Base-by-base conservation (phyloP, 1,284 basidiomycete species). In the Trametes pubescens region DNA sequence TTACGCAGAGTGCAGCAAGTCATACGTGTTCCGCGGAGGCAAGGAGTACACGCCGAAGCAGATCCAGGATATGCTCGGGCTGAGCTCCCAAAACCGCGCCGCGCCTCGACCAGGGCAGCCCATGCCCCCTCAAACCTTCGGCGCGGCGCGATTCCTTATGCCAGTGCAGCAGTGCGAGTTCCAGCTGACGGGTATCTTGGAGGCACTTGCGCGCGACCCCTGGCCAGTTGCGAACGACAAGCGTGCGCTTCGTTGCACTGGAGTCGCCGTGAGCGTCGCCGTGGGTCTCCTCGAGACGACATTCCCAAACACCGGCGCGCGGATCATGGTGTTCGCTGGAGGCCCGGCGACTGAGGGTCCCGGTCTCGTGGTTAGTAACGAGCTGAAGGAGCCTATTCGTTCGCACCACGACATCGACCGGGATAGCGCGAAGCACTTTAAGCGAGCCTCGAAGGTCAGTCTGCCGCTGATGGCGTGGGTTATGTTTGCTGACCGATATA, bases 351-450 rank as follows among this genome's bases (percentile, higher is more conserved):
- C 97, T 4, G 96, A 99, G 75, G 97, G 97, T 3, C 97, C 97
- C 0, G 98, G 98, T 37, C 91, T 97, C 87, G 97, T 99, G 44
- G 98, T 99, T 63, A 92, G 87, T 77, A 94, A 95, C 72, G 97
- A 99, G 80, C 84, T 99, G 53, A 94, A 95, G 78, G 97, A 99
- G 77, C 95, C 97, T 2, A 99, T 99, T 71, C 92, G 98, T 63
- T 99, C 96, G 2, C 98, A 99, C 79, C 97, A 99, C 81, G 97
- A 99, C 77, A 99, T 99, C 74, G 98, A 99, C 76, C 87, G 96
- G 56, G 98, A 99, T 79, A 94, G 90, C 72, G 96, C 94, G 55
- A 99, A 98, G 80, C 96, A 99, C 78, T 99, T 92, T 82, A 99
- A 99, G 84, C 92, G 96, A 57, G 96, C 98, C 24, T 89, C 89